Base-by-base conservation (phyloP, 2,329 filamentous ascomycete genomes). In the Aspergillus brunneoviolaceus region DNA sequence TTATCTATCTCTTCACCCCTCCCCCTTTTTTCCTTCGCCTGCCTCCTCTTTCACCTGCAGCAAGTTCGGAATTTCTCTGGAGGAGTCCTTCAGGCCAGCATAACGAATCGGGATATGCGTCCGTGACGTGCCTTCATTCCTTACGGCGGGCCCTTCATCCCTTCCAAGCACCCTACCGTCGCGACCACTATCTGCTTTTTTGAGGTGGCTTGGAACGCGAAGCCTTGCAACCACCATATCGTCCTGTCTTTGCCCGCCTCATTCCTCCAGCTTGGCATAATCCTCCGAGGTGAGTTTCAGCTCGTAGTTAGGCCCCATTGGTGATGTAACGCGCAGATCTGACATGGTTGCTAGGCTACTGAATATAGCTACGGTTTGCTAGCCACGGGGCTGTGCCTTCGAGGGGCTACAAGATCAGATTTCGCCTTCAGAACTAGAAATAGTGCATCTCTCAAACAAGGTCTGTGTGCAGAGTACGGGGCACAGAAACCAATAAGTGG, bases 81-180 rank as follows among this genome's bases (percentile, higher is more conserved):
- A 45, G 39, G 39, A 23, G 50, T 49, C 57, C 39, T 45, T 58
- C 42, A 39, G 52, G 49, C 33, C 42, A 57, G 59, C 60, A 52
- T 55, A 27, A 52, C 39, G 39, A 42, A 31, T 57, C 59, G 52
- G 63, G 66, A 55, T 63, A 70, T 70, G 69, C 60, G 63, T 64
- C 58, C 59, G 65, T 70, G 68, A 69, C 65, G 65, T 66, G 67
- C 60, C 51, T 58, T 60, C 68, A 68, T 70, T 70, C 67, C 51
- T 69, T 59, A 63, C 66, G 66, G 63, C 64, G 67, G 67, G 63
- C 62, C 62, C 56, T 59, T 61, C 57, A 58, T 58, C 60, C 63
- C 63, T 65, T 63, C 59, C 62, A 62, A 63, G 57, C 62, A 62
- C 60, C 59, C 55, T 39, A 59, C 55, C 60, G 54, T 35, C 59